Base-by-base conservation (phyloP, 2,329 filamentous ascomycete genomes). In the Dactylella cylindrospora region DNA sequence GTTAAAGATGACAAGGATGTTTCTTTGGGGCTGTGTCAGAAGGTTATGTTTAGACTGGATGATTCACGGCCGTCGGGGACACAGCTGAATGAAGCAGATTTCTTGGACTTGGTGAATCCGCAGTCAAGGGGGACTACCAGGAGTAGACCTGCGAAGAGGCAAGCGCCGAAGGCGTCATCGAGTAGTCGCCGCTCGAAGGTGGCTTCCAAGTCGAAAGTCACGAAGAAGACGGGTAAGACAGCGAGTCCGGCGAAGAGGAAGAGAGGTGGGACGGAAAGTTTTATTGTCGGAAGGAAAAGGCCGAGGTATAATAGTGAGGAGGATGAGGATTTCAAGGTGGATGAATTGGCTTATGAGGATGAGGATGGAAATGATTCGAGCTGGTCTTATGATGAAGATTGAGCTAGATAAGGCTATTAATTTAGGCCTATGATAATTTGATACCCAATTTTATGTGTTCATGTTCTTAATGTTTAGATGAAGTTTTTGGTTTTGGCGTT, bases 31-130 rank as follows among this genome's bases (percentile, higher is more conserved):
- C 23, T 61, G 3, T 61, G 55, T n/a, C 47, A 61, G 20, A 53
- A 36, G 10, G 55, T 61, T 15, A 38, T 61, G 13, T 61, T 53
- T 19, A 38, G 55, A n/a, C 29, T 61, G 15, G 55, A 61, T 35
- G 55, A 61, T 19, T 61, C 55, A 15, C 35, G 55, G 22, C 55
- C 55, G 9, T 53, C 55, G n/a, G 55, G 36, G n/a, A 61, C 52
- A 20, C 55, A 61, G 22, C 55, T 61, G 15, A 52, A 40, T 5
- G 55, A 61, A 35, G 47, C 33, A 5, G 46, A 61, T 38, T 61
- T 61, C 29, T 43, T 61, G 23, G 55, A 61, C 31, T 26, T 51
- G 15, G n/a, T n/a, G n/a, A n/a, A n/a, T n/a, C n/a, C n/a, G n/a
- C n/a, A n/a, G n/a, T n/a, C n/a, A n/a, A n/a, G n/a, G n/a, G n/a